Conservation (phyloP, 2,329 filamentous ascomycete genomes). For the Aspergillus alliaceus region DNA sequence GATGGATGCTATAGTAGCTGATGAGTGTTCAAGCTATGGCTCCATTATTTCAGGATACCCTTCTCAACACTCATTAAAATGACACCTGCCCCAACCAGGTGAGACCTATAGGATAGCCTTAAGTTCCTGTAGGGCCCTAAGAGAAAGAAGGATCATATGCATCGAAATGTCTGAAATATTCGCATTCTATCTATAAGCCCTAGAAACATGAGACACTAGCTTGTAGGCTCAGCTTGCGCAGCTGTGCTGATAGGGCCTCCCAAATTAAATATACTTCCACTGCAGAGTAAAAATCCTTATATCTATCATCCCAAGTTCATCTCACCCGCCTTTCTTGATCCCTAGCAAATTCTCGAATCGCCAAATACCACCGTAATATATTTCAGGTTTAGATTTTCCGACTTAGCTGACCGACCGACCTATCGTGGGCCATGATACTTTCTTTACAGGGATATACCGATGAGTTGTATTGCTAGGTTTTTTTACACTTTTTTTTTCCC, state of each 20-base stretch:
- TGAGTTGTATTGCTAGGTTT: not conserved
- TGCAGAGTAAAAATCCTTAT: not conserved
- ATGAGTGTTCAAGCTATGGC: not conserved
- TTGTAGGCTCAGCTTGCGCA: not conserved
- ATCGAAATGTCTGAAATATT: not conserved
- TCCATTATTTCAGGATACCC: not conserved
- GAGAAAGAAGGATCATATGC: not conserved
- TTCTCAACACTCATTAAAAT: not conserved
- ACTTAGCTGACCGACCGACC: not conserved
- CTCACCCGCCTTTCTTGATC: not conserved
- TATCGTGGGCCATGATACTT: not conserved
- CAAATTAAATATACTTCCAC: not conserved
- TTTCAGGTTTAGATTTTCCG: not conserved
- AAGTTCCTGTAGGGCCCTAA: not conserved
- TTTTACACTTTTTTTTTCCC: not conserved
- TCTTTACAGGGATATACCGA: not conserved
- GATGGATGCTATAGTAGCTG: not conserved
- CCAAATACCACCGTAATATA: not conserved
- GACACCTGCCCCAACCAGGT: not conserved
- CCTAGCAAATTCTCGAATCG: not conserved
- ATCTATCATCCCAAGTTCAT: not conserved
- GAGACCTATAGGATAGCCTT: not conserved
- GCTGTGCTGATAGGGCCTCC: not conserved
- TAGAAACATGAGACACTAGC: not conserved
- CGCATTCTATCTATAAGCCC: not conserved